Conservation (phyloP, 768 basidiomycete species). For the Calocybe cyanea region DNA sequence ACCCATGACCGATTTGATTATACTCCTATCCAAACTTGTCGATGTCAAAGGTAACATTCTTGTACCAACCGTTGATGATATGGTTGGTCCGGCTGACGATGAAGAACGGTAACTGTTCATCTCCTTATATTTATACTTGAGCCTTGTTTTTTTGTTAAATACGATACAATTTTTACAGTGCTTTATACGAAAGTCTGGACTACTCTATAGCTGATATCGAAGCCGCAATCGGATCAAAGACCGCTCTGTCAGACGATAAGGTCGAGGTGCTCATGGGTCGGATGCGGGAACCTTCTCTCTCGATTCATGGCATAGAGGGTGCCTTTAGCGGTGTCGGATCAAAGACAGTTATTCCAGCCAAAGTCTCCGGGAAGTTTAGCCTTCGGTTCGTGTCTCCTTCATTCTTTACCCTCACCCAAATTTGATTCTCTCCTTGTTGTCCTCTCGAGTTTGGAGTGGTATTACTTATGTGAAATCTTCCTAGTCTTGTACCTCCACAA, state of each 20-base stretch:
- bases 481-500: constrained; percentile 80
- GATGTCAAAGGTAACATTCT: constrained; percentile 76
- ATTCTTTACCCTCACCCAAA: no score
- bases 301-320: constrained; percentile 93
- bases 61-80: constrained; percentile 83
- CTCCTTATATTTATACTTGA: no score
- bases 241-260: constrained; percentile 76
- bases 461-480: no score
- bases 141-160: no score
- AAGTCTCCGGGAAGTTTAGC: constrained; percentile 88
- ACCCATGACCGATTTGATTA: constrained; percentile 92
- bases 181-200: constrained; percentile 71
- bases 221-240: constrained; percentile 66
- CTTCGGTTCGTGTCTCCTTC: constrained; percentile 59
- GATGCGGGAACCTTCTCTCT: constrained; percentile 87
- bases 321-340: constrained; percentile 81
- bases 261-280: constrained; percentile 83
- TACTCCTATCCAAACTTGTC: constrained; percentile 83
- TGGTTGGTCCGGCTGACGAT: constrained; percentile 71
- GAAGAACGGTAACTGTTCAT: constrained; percentile 55
- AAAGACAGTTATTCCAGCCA: constrained; percentile 94
- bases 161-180: no score
- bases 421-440: no score
- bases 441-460: no score
- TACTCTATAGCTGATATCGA: constrained; percentile 73